These are phyloP conservation scores for Polysphondylium violaceum DNA, from an alignment of 78 protist species.

Conservation along the genomic window DNA sequence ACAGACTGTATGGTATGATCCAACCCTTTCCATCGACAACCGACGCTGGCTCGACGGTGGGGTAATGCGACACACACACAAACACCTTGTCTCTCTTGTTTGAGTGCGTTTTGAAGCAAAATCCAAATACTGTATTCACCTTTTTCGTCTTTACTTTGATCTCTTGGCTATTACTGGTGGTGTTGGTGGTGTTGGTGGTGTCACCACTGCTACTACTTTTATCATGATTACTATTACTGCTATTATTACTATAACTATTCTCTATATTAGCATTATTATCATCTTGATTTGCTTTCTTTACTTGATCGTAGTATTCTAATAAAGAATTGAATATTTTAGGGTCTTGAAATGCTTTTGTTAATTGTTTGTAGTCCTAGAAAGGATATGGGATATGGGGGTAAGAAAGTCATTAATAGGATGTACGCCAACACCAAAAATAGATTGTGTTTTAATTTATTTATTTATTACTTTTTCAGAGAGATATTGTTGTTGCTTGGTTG, in stretches of 20 bases:
- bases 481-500: background rate
- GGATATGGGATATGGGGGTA: too few species aligned
- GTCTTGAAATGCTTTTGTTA: slow-evolving; percentile 41
- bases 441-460: too few species aligned
- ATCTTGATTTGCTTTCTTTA: background rate
- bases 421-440: too few species aligned
- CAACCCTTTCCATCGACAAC: slow-evolving; percentile 21
- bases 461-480: too few species aligned
- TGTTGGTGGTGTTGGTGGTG: background rate
- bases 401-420: too few species aligned
- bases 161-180: background rate
- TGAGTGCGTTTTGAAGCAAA: slow-evolving; percentile 52
- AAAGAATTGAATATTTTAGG: slow-evolving; percentile 4
- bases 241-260: background rate
- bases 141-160: slow-evolving; percentile 5
- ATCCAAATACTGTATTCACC: background rate
- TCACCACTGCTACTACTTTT: background rate
- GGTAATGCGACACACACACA: slow-evolving; percentile 57
- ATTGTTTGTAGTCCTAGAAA: slow-evolving; percentile 9
- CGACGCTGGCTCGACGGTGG: slow-evolving; percentile 15
- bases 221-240: background rate
- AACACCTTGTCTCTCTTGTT: slow-evolving; percentile 6
- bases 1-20: slow-evolving; percentile 50
- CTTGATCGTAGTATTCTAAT: slow-evolving; percentile 33
- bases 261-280: background rate